These are phyloP conservation scores for Nymphaea colorata DNA, from an alignment of 164 flowering plant genomes.

Conservation along the genomic window DNA sequence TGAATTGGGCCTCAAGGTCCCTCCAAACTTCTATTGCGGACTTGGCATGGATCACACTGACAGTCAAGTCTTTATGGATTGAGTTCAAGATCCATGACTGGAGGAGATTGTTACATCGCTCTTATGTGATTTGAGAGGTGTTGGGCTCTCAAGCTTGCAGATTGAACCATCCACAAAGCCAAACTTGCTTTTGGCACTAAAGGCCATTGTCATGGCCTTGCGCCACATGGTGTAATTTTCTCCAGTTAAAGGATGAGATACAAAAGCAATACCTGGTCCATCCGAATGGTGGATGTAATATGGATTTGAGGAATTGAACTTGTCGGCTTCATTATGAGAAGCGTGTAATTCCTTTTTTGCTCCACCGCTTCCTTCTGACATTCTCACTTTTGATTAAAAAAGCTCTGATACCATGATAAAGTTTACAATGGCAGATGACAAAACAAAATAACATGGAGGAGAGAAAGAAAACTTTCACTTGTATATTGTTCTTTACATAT, in stretches of 20 bases:
- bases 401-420: too few species aligned
- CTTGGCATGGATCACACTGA: constrained; percentile 1
- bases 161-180: background rate
- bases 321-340: too few species aligned
- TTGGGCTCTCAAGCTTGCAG: background rate
- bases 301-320: background rate
- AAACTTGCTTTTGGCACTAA: too few species aligned
- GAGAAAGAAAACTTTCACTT: too few species aligned
- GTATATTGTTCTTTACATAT: too few species aligned
- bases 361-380: too few species aligned
- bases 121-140: background rate
- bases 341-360: too few species aligned
- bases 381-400: too few species aligned
- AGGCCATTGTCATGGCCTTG: background rate
- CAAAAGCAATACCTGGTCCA: background rate
- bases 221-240: background rate
- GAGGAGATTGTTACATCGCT: constrained; percentile 1
- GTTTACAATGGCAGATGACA: too few species aligned
- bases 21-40: constrained; percentile 6
- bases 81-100: background rate
- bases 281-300: background rate
- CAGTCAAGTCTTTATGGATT: constrained; percentile 1
- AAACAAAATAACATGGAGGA: too few species aligned
- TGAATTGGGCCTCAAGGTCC: constrained; percentile 4
- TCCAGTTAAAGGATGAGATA: background rate